A percentile compares a stretch with the other conserved stretches of the same genome.
Evolutionary conservation across 106 monocot species (phyloP).

Genomic region (Dendrobium officinale): DNA sequence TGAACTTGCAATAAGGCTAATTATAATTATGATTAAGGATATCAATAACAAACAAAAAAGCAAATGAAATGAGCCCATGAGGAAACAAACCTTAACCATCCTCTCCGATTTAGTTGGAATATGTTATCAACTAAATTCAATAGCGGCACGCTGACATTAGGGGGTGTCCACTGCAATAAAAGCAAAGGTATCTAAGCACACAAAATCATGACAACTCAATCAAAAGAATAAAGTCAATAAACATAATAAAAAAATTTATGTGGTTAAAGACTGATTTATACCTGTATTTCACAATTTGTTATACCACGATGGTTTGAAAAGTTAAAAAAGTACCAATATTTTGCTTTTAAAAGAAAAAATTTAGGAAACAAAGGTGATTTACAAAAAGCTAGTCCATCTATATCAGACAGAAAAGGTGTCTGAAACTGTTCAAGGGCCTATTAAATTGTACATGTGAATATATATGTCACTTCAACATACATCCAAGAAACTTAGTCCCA

Average conservation of each 20-base stretch:
- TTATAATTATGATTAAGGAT: not conserved
- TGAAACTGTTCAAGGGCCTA: not conserved
- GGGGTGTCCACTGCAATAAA: constrained; percentile 80
- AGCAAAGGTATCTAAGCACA: not conserved
- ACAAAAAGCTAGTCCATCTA: not conserved
- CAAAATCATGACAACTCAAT: not conserved
- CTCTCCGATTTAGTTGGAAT: constrained; percentile 91
- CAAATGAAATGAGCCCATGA: not conserved
- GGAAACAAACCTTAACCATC: constrained; percentile 80
- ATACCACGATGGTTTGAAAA: not conserved
- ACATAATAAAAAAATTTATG: not conserved
- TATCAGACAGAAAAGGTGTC: not conserved
- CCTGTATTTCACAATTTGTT: not conserved
- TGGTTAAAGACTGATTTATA: not conserved
- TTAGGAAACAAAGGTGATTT: not conserved
- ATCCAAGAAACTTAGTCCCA: not conserved
- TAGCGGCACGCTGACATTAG: constrained; percentile 91
- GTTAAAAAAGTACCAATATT: not conserved
- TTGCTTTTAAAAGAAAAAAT: not conserved
- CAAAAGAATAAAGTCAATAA: not conserved
- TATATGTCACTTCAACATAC: not conserved
- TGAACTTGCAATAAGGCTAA: not conserved
- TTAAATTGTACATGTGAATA: not conserved
- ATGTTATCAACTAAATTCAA: constrained; percentile 94
- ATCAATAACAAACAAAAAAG: not conserved